Conservation (phyloP, 805 yeast species). For the Yamadazyma paraphyllophila region DNA sequence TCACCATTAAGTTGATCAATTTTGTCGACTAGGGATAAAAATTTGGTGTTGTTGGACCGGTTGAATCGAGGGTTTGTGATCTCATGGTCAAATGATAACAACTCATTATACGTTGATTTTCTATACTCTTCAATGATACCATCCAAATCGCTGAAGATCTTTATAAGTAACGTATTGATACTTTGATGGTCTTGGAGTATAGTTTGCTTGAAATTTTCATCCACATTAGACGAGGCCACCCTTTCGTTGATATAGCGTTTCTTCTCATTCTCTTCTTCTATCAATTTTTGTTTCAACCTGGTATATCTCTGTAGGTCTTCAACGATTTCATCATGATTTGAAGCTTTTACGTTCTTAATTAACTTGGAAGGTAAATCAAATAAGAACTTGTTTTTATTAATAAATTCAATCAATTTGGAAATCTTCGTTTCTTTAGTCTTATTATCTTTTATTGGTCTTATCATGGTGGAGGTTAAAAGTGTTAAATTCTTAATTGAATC, state of each 20-base stretch:
- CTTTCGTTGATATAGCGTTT: slow-evolving; percentile 13
- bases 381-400: slow-evolving; percentile 28
- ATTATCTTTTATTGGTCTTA: slow-evolving; percentile 41
- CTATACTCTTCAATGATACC: slow-evolving; percentile 34
- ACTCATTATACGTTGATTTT: slow-evolving; percentile 33
- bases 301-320: slow-evolving; percentile 33
- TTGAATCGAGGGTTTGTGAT: slow-evolving; percentile 16
- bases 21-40: slow-evolving; percentile 38
- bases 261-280: slow-evolving; percentile 13
- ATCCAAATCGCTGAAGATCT: slow-evolving; percentile 32
- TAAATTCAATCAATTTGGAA: slow-evolving; percentile 33
- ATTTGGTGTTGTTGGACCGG: slow-evolving; percentile 25
- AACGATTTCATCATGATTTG: slow-evolving; percentile 36
- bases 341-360: slow-evolving; percentile 24
- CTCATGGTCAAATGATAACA: slow-evolving; percentile 39
- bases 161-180: slow-evolving; percentile 28
- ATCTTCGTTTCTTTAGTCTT: slow-evolving; percentile 34
- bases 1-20: slow-evolving; percentile 32
- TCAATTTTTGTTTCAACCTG: slow-evolving; percentile 8
- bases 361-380: slow-evolving; percentile 38
- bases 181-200: slow-evolving; percentile 11
- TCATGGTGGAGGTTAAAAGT: slow-evolving; percentile 34
- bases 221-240: slow-evolving; percentile 12
- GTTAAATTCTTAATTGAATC: slow-evolving; percentile 38
- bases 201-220: slow-evolving; percentile 17